A percentile compares a stretch with the other conserved stretches of the same genome.
Conservation (phyloP, 306 rosid genomes). For the Prosopis cineraria region DNA sequence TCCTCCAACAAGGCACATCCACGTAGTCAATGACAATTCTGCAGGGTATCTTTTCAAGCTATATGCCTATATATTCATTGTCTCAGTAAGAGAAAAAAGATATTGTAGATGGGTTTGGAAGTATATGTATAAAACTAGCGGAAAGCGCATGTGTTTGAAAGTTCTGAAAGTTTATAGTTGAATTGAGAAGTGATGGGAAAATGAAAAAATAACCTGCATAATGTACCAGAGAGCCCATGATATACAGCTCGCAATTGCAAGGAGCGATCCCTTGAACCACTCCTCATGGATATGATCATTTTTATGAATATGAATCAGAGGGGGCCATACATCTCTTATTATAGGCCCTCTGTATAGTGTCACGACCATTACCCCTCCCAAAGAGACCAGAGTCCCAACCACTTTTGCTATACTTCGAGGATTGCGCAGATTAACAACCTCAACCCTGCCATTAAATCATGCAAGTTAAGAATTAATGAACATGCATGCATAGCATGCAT, state of each 20-base stretch:
- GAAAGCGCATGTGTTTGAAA: not conserved
- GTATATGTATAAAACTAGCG: no score
- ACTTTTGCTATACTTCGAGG: conserved; percentile 53
- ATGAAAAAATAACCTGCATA: conserved; percentile 56
- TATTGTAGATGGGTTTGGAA: not conserved
- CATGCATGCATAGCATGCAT: not conserved
- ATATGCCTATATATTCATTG: conserved; percentile 32
- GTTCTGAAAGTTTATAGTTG: not conserved
- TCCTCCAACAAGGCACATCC: conserved; percentile 74
- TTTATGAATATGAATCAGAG: conserved; percentile 42
- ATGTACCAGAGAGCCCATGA: conserved; percentile 61
- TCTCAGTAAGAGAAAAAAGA: not conserved
- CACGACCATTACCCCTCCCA: conserved; percentile 62
- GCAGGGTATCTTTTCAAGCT: conserved; percentile 63
- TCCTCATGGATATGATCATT: conserved; percentile 37
- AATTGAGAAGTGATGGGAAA: not conserved
- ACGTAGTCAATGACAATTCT: conserved; percentile 60
- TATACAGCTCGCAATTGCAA: conserved; percentile 55
- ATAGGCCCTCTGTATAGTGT: conserved; percentile 53
- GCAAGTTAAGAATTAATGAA: not conserved
- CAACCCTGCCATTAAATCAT: conserved; percentile 38
- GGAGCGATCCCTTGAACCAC: conserved; percentile 64
- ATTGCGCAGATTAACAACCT: conserved; percentile 38
- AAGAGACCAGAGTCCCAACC: conserved; percentile 53
- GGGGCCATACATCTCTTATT: conserved; percentile 44